Evolutionary conservation across 148 eudicot genomes (phyloP), one percentile per base, ranked within the genome.

Genomic region (Polygonum aviculare): DNA sequence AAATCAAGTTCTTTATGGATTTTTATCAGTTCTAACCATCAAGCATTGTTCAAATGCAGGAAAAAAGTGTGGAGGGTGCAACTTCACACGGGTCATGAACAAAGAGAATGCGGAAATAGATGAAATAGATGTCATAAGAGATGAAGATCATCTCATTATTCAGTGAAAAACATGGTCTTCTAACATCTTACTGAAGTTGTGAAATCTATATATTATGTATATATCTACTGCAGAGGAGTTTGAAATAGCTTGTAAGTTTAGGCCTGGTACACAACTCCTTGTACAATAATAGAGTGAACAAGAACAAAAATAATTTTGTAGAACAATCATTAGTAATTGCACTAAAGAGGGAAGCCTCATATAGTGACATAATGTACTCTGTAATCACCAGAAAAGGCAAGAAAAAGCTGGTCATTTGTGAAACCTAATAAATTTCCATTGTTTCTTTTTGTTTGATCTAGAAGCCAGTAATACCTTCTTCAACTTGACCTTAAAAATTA

Each of bases 31-130:
- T n/a, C n/a, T 67, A 51, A 67, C 38, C 38, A 16, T 38, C 74
- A 77, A 72, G 59, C 40, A 47, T 35, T 81, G 76, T 88, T 71
- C 35, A 77, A 78, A 39, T 87, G 87, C 97, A 89, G 97, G 95
- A 74, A 69, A 85, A 59, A 92, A 84, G 77, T 85, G 89, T 51
- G 89, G 90, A 81, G 90, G 83, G 55, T 72, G 85, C 80, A 60
- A 70, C 12, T 79, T 85, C 74, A 79, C 85, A 69, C 86, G 81
- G 67, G 79, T 88, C 9, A 76, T 87, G 77, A 92, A 81, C 76
- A 79, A 81, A 69, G 90, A 90, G 77, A 79, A 85, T 82, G 96
- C 92, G 75, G 96, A 89, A 78, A 83, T 94, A 83, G 98, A 92
- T 59, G 96, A 89, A 31, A 72, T 94, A 63, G 73, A 55, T 55